These are phyloP conservation scores for Emiliania huxleyi DNA, from an alignment of 78 protist genomes.

Conservation along the genomic window DNA sequence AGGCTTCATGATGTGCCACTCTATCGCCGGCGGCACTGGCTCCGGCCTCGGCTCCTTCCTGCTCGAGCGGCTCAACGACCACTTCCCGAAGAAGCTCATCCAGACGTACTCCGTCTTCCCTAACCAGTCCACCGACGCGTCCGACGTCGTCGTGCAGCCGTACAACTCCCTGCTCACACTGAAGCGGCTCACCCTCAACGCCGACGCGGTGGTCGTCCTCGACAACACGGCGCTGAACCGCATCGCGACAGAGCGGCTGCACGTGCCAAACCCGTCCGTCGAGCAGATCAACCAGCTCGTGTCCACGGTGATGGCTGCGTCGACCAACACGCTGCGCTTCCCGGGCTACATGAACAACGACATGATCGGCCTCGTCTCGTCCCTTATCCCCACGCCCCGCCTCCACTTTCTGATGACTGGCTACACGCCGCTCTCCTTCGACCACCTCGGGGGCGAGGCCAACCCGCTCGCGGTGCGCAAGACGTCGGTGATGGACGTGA, in stretches of 20 bases:
- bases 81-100: constrained; percentile 94
- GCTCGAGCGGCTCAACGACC: constrained; percentile 90
- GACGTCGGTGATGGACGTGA: constrained; percentile 98
- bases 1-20: constrained; percentile 90
- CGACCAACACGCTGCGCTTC: constrained; percentile 93
- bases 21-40: constrained; percentile 99
- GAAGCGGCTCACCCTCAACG: constrained; percentile 82
- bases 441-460: neutral
- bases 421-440: constrained; percentile 39
- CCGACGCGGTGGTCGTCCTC: constrained; percentile 90
- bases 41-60: constrained; percentile 93
- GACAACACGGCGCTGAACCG: constrained; percentile 97
- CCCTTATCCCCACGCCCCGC: constrained; percentile 99
- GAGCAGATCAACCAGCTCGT: constrained; percentile 57
- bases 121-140: constrained; percentile 42
- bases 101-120: constrained; percentile 88
- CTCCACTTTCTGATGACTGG: constrained; percentile 98
- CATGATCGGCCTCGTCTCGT: constrained; percentile 91
- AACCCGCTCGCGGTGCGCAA: constrained; percentile 86
- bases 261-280: constrained; percentile 76
- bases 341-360: constrained; percentile 94
- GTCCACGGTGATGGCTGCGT: constrained; percentile 96
- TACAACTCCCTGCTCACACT: constrained; percentile 95
- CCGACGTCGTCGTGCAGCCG: constrained; percentile 96
- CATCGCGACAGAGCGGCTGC: constrained; percentile 87